Base-by-base conservation (phyloP, 345 rosid species). In the Draba incana region DNA sequence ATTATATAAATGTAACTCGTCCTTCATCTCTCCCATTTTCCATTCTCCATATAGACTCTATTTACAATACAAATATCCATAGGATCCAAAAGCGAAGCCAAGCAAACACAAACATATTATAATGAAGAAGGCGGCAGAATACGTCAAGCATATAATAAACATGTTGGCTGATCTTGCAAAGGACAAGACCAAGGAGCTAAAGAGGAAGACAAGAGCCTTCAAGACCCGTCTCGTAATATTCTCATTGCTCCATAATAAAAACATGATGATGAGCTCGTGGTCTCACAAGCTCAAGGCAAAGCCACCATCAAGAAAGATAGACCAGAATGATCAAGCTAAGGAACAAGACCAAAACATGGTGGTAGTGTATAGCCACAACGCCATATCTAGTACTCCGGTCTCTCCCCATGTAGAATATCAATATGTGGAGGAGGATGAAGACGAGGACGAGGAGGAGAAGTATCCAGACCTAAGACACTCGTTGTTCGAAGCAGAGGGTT, bases 231-330 rank as follows among this genome's bases (percentile, higher is more conserved):
- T 87, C 4, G 77, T 86, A 23, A 78, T 92, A 25, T 80, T 86
- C 80, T 92, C 94, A 2, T 35, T 92, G 23, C 77, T 89, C 33
- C 81, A 79, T 14, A 81, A 83, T 83, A 83, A 77, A 75, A 84
- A 79, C 74, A 49, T 89, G 58, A 27, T 76, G 48, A 58, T 74
- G 64, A 70, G 65, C 79, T 81, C 90, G 27, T 64, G 82, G 48
- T 78, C 88, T 30, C 77, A 78, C 44, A 92, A 87, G 81, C 81
- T 88, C 69, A 82, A 81, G 78, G 2, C 41, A 62, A 12, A 61
- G 3, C 57, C 65, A 75, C 38, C 75, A 49, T 62, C 75, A 13
- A 50, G 48, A 55, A 69, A 57, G 23, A 30, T 68, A 35, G 62
- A 64, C 20, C 54, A 57, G 2, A 61, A 69, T 45, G 51, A 12